Conservation (phyloP, 2,329 filamentous ascomycete species). For the Colletotrichum echinochloae region DNA sequence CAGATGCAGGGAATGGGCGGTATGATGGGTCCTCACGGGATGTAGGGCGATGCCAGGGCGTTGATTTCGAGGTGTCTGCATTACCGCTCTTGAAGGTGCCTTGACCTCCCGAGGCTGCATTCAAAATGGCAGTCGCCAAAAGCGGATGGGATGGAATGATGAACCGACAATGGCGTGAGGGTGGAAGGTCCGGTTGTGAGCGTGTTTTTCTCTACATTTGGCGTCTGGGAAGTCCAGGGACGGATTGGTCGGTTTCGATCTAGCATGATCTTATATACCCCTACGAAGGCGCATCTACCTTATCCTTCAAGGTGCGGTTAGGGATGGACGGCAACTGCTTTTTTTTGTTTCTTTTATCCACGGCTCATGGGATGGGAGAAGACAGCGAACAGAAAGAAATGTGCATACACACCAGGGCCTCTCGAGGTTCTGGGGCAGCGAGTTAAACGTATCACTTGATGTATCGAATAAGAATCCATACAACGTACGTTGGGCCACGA, state of each 20-base stretch:
- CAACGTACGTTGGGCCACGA: background rate
- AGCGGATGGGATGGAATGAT: background rate
- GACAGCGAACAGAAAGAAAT: constrained; percentile 19
- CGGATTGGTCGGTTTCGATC: constrained; percentile 32
- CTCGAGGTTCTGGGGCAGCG: constrained; percentile 5
- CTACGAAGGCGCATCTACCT: constrained; percentile 40
- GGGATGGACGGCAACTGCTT: constrained; percentile 33
- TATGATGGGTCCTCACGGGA: constrained; percentile 65
- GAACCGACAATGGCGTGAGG: background rate
- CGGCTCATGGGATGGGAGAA: constrained; percentile 4
- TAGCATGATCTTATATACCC: constrained; percentile 41
- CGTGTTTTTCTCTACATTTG: constrained; percentile 27
- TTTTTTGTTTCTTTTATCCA: background rate
- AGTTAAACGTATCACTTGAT: constrained; percentile 31
- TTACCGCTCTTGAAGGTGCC: background rate
- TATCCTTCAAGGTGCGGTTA: constrained; percentile 36
- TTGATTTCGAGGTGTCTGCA: background rate
- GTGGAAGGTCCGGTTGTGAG: constrained; percentile 9
- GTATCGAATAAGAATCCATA: constrained; percentile 24
- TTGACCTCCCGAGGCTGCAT: background rate
- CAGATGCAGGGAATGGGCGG: constrained; percentile 65
- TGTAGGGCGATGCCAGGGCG: constrained; percentile 48
- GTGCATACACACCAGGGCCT: constrained; percentile 25
- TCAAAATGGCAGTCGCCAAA: background rate
- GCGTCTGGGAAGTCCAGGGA: constrained; percentile 27